These are phyloP conservation scores for Pichia kluyveri DNA, from an alignment of 805 yeast genomes.

Conservation along the genomic window DNA sequence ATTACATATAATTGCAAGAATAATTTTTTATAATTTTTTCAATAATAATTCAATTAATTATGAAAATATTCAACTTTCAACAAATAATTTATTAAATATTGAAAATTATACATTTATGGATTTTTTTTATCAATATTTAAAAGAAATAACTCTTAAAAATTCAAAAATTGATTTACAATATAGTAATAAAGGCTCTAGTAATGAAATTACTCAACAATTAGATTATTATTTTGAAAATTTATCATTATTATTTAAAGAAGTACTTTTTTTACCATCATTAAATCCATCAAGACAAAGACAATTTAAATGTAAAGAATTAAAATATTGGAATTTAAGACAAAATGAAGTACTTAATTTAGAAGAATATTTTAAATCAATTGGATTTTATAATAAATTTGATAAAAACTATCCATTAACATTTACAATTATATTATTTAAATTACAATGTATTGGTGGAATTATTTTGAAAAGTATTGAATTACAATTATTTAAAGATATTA, in stretches of 20 bases:
- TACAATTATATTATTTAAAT: constrained; percentile 58
- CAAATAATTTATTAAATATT: constrained; percentile 37
- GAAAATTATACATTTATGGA: constrained; percentile 26
- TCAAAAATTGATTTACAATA: constrained; percentile 11
- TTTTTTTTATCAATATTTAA: constrained; percentile 24
- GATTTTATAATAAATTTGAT: constrained; percentile 22
- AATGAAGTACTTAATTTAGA: constrained; percentile 65
- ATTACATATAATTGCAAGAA: constrained; percentile 46
- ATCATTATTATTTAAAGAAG: constrained; percentile 5
- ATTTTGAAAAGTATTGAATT: constrained; percentile 66
- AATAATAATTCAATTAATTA: constrained; percentile 29
- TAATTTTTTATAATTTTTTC: constrained; percentile 51
- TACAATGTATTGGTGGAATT: constrained; percentile 65
- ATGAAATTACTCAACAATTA: constrained; percentile 34
- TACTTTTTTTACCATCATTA: constrained; percentile 27
- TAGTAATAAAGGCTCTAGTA: constrained; percentile 26
- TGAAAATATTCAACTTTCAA: neutral
- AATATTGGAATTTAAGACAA: constrained; percentile 73
- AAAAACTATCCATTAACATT: constrained; percentile 48
- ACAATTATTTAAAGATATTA: constrained; percentile 52
- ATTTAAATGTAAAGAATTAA: constrained; percentile 45
- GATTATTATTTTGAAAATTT: constrained; percentile 14
- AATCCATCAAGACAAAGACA: constrained; percentile 83
- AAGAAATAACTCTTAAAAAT: constrained; percentile 17
- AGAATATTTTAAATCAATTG: constrained; percentile 8